These are phyloP conservation scores for Annulohypoxylon truncatum DNA, from an alignment of 2,329 filamentous ascomycete species.

Conservation along the genomic window DNA sequence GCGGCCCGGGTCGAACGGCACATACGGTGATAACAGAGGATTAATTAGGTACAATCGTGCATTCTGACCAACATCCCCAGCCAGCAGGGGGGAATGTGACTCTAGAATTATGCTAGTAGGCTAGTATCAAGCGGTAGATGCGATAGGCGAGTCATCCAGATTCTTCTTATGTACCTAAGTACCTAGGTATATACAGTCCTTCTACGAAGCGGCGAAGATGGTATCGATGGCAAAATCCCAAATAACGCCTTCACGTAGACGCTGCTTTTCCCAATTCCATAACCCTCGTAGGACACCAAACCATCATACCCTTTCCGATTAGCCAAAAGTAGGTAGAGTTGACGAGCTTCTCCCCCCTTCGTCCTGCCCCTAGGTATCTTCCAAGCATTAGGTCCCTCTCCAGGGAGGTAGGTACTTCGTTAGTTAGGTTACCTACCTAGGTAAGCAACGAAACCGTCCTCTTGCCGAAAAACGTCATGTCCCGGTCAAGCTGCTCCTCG, in stretches of 20 bases:
- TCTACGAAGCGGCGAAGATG: neutral
- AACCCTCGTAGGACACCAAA: neutral
- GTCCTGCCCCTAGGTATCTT: too few species aligned
- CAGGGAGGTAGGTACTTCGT: neutral
- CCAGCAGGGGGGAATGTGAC: neutral
- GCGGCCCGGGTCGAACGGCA: neutral
- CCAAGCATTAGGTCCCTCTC: neutral
- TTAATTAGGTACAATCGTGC: too few species aligned
- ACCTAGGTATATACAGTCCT: neutral
- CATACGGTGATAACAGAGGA: neutral
- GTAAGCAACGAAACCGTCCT: slow-evolving; percentile 8
- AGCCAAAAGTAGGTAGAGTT: too few species aligned
- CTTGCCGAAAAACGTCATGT: slow-evolving; percentile 60
- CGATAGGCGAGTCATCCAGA: neutral
- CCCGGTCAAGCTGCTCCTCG: slow-evolving; percentile 60
- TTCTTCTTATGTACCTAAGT: too few species aligned
- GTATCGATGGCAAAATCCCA: slow-evolving; percentile 1
- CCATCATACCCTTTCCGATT: neutral
- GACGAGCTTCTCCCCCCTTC: too few species aligned
- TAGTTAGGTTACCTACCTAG: neutral
- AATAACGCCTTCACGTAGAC: neutral
- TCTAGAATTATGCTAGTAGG: too few species aligned
- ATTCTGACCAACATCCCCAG: neutral
- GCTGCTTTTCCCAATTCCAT: neutral
- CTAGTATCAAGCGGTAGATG: neutral